phyloP scores from a whole-genome alignment of 768 basidiomycete species.

The Strobilomyces dryophilus region DNA sequence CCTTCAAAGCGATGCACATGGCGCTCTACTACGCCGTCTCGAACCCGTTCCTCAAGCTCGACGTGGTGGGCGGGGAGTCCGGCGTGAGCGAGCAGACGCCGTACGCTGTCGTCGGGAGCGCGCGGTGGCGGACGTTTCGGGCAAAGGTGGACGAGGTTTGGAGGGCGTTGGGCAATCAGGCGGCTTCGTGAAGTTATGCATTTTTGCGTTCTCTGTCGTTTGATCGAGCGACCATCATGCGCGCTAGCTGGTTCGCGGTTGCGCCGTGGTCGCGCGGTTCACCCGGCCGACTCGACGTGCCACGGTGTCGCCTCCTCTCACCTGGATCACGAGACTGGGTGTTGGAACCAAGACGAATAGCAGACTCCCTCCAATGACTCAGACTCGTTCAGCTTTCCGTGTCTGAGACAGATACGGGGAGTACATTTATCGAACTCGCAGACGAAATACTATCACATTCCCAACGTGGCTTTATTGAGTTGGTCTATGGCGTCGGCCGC shows the following conservation, averaged over 20 bases:
- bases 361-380: constrained; percentile 79
- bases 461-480: constrained; percentile 44
- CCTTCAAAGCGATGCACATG: constrained; percentile 87
- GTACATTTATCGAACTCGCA: constrained; percentile 10
- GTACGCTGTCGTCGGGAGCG: constrained; percentile 54
- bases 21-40: constrained; percentile 80
- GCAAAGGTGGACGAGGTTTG: constrained; percentile 72
- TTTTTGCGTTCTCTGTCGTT: neutral
- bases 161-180: constrained; percentile 48
- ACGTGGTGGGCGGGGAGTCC: constrained; percentile 31
- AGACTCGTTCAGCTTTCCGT: constrained; percentile 56
- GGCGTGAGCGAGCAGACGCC: constrained; percentile 52
- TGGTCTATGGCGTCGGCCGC: constrained; percentile 51
- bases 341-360: constrained; percentile 50
- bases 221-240: neutral
- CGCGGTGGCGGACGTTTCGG: constrained; percentile 68
- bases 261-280: constrained; percentile 25
- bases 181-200: constrained; percentile 17
- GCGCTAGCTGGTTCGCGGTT: constrained; percentile 20
- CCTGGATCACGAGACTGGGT: constrained; percentile 6
- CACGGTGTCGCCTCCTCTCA: constrained; percentile 19
- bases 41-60: constrained; percentile 81
- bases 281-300: constrained; percentile 17
- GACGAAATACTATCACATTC: constrained; percentile 10
- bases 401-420: constrained; percentile 96